These are phyloP conservation scores for Ramaria sp. DNA, from an alignment of 768 basidiomycete species.

Conservation along the genomic window DNA sequence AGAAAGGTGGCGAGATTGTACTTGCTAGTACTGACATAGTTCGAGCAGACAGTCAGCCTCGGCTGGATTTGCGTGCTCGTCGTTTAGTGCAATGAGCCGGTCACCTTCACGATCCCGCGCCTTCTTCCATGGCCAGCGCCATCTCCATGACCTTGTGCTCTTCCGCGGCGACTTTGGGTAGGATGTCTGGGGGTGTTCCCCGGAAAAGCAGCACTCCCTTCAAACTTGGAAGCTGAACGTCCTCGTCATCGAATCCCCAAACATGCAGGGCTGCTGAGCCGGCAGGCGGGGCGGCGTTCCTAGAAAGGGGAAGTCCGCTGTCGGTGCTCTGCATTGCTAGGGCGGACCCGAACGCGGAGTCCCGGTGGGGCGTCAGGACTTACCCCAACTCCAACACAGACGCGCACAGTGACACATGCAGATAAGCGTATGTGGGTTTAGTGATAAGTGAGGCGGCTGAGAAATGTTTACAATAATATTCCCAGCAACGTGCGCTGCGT, in stretches of 20 bases:
- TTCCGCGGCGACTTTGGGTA: conserved; percentile 10
- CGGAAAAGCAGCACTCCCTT: conserved; percentile 33
- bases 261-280: conserved; percentile 48
- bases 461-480: no score
- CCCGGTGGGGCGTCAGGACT: conserved; percentile 40
- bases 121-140: conserved; percentile 74
- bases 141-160: conserved; percentile 19
- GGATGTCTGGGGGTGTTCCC: conserved; percentile 17
- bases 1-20: no score
- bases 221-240: conserved; percentile 34
- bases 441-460: no score
- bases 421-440: no score
- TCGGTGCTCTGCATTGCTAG: conserved; percentile 35
- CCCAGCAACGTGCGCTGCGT: no score
- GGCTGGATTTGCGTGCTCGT: conserved; percentile 46
- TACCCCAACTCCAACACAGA: conserved; percentile 42
- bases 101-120: conserved; percentile 57
- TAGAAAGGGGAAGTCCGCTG: conserved; percentile 46
- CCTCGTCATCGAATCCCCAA: conserved; percentile 64
- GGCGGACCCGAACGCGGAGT: conserved; percentile 51
- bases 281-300: conserved; percentile 51
- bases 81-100: conserved; percentile 76
- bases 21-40: no score
- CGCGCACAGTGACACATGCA: no score
- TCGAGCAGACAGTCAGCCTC: conserved; percentile 55